Evolutionary conservation across 1,139 yeast species (phyloP), one percentile per base, ranked within the genome.

Genomic region (Yamadazyma sp.): DNA sequence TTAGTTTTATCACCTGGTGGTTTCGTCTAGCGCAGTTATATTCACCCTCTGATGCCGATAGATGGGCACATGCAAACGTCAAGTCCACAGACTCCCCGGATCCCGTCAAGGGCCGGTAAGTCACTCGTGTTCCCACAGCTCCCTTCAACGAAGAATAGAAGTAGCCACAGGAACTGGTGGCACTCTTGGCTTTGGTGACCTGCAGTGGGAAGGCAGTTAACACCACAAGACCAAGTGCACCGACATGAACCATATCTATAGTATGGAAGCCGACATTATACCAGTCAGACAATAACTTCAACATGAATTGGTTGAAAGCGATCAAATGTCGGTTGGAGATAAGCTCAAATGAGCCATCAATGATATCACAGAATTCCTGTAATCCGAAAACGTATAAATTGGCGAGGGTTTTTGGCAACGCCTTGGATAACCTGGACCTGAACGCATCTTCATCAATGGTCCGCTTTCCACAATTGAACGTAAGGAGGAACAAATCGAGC

Each of bases 1-100:
- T 70, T 4, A 87, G 59, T 3, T 63, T 61, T 29, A 63, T 49
- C 23, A 78, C 70, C 52, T 84, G 81, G 3, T 55, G 47, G 51
- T 83, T 80, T 36, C 97, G 66, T 42, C 66, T 58, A 7, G 54
- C 50, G 33, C 69, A 66, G 49, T 77, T 66, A 22, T 54, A 48
- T 5, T 61, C 61, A 1, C 95, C 95, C 56, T 87, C 96, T 49
- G 77, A 77, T 0, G 97, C 96, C 18, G 81, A 75, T 39, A 89
- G 61, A 64, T 89, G 97, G 3, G 83, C 77, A 36, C 72, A 66
- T 2, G 83, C 81, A 64, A 88, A 79, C 0, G 94, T 82, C 43
- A 79, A 63, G 25, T 78, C 65, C 2, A 61, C 55, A 7, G 48
- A 38, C 6, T 52, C 40, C 14, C 47, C 44, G 17, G 45, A 34